phyloP scores from a whole-genome alignment of 176 grass and related monocot genomes.

The Chrysopogon serrulatus region DNA sequence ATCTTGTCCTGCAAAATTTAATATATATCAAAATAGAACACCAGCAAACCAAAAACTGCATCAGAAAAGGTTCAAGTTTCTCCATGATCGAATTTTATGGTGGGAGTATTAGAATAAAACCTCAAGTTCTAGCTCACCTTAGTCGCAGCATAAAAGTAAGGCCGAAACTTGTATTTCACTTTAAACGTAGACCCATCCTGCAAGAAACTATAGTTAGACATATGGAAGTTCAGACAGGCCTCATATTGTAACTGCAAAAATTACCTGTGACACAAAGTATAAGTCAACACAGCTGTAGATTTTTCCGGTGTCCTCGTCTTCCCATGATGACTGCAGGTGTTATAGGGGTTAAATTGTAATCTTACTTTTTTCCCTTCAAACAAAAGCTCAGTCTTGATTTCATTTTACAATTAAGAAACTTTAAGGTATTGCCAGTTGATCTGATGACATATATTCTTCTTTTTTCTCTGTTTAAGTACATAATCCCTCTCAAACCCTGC shows the following conservation, averaged over 20 bases:
- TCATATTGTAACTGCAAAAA: background rate
- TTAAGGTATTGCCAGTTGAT: background rate
- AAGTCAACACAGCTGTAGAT: conserved; percentile 93
- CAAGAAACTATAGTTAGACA: conserved; percentile 29
- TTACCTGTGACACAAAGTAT: conserved; percentile 88
- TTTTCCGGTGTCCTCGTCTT: conserved; percentile 83
- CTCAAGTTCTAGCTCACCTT: conserved; percentile 48
- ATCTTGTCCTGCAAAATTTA: conserved; percentile 65
- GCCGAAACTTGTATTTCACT: conserved; percentile 84
- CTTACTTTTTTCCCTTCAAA: background rate
- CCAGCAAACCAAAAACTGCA: background rate
- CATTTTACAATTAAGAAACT: background rate
- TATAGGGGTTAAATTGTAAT: conserved; percentile 14
- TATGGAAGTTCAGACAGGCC: conserved; percentile 3
- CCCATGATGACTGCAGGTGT: conserved; percentile 84
- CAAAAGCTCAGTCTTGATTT: background rate
- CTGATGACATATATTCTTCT: background rate
- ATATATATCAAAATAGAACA: conserved; percentile 18
- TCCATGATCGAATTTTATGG: background rate
- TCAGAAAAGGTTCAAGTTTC: background rate
- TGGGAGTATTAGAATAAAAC: conserved; percentile 1
- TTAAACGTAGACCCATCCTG: conserved; percentile 97
- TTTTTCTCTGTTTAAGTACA: background rate
- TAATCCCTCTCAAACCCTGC: background rate
- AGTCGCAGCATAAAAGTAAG: conserved; percentile 93